phyloP scores from a whole-genome alignment of 176 grass and related monocot species.

The sorghum (Sorghum bicolor) region Sorghum_bicolor_NCBIv3 NC_012872.2:72496001-72496500 shows the following conservation, averaged over 20 bases:
- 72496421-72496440: conserved; percentile 7
- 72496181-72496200: no score
- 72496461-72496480: conserved; percentile 31
- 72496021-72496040: no score
- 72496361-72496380: conserved; percentile 50
- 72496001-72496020: no score
- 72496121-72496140: no score
- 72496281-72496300: neutral
- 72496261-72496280: accelerated
- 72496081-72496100: no score
- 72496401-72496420: conserved; percentile 15
- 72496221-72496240: neutral
- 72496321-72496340: conserved; percentile 38
- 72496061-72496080: no score
- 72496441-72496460: neutral
- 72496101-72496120: no score
- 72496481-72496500: conserved; percentile 6
- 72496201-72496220: neutral
- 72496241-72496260: neutral
- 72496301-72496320: conserved; percentile 47
- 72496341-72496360: conserved; percentile 59
- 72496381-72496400: conserved; percentile 28
- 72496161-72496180: no score
- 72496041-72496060: no score
- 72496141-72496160: no score